phyloP scores from a whole-genome alignment of 2,329 filamentous ascomycete species.

The Xylariaceae sp. region DNA sequence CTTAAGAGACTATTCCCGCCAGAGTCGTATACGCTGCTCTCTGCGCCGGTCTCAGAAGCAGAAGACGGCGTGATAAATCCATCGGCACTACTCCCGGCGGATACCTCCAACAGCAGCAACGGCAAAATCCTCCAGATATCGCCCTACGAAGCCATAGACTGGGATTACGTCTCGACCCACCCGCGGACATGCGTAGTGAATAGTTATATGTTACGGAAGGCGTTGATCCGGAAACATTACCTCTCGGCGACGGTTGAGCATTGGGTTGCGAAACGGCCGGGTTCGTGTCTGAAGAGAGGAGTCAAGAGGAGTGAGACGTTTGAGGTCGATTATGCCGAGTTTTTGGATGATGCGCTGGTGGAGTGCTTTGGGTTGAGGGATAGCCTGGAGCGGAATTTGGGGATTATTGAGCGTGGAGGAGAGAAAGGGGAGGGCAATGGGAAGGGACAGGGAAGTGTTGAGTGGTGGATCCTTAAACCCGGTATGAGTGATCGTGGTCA shows the following conservation, averaged over 20 bases:
- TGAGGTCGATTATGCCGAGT: constrained; percentile 95
- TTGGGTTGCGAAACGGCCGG: constrained; percentile 81
- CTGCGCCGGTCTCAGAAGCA: constrained; percentile 29
- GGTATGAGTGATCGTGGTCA: constrained; percentile 96
- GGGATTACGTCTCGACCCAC: constrained; percentile 65
- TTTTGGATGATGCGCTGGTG: constrained; percentile 85
- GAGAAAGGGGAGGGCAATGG: constrained; percentile 29
- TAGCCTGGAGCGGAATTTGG: constrained; percentile 70
- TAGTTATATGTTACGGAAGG: constrained; percentile 93
- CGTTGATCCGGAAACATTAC: constrained; percentile 94
- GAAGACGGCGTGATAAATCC: constrained; percentile 30
- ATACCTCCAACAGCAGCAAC: too few species aligned
- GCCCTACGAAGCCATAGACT: constrained; percentile 84
- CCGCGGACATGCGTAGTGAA: constrained; percentile 67
- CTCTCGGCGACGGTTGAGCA: constrained; percentile 77
- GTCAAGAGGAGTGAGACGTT: constrained; percentile 80
- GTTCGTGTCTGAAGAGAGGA: constrained; percentile 63
- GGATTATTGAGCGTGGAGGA: constrained; percentile 38
- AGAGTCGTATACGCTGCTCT: constrained; percentile 52
- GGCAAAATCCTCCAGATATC: constrained; percentile 69
- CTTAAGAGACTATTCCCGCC: constrained; percentile 58
- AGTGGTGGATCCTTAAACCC: constrained; percentile 99
- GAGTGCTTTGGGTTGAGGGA: constrained; percentile 85
- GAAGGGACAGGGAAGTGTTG: constrained; percentile 45
- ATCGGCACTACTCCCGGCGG: constrained; percentile 33